Conservation (phyloP, 768 basidiomycete species). For the Multifurca ochricompacta region DNA sequence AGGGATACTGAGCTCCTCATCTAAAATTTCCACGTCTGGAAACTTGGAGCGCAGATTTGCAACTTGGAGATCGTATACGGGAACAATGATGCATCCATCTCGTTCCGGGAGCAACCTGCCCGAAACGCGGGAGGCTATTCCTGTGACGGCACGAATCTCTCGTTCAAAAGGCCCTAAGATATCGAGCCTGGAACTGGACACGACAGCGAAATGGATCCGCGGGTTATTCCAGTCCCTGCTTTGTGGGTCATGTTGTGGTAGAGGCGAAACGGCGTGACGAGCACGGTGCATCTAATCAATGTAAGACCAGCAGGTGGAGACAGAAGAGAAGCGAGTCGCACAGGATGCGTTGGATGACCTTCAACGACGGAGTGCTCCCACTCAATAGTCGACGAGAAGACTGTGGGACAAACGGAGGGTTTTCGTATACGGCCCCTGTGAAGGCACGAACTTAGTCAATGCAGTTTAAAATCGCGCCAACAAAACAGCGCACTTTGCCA, state of each 20-base stretch:
- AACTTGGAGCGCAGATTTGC: constrained; percentile 39
- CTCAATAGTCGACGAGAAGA: constrained; percentile 37
- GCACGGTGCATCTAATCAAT: constrained; percentile 47
- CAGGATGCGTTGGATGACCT: constrained; percentile 55
- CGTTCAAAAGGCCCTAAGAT: constrained; percentile 39
- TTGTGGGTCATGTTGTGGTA: constrained; percentile 8
- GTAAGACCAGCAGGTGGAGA: neutral
- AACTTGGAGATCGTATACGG: constrained; percentile 48
- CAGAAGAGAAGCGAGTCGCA: constrained; percentile 23
- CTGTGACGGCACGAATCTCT: constrained; percentile 29
- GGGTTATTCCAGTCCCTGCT: constrained; percentile 45
- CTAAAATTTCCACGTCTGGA: constrained; percentile 35
- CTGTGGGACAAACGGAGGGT: constrained; percentile 37
- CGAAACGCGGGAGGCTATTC: constrained; percentile 30
- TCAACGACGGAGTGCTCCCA: constrained; percentile 55
- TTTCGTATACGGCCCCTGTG: constrained; percentile 33
- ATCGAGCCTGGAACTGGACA: constrained; percentile 33
- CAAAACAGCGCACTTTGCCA: constrained; percentile 35
- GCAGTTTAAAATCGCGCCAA: neutral
- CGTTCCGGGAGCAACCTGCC: constrained; percentile 25
- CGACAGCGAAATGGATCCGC: constrained; percentile 39
- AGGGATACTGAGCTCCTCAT: constrained; percentile 34
- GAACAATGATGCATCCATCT: constrained; percentile 33
- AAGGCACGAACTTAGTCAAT: neutral
- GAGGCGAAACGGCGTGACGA: constrained; percentile 30